Conservation (phyloP, 2,329 filamentous ascomycete species). For the Aspergillus uvarum region DNA sequence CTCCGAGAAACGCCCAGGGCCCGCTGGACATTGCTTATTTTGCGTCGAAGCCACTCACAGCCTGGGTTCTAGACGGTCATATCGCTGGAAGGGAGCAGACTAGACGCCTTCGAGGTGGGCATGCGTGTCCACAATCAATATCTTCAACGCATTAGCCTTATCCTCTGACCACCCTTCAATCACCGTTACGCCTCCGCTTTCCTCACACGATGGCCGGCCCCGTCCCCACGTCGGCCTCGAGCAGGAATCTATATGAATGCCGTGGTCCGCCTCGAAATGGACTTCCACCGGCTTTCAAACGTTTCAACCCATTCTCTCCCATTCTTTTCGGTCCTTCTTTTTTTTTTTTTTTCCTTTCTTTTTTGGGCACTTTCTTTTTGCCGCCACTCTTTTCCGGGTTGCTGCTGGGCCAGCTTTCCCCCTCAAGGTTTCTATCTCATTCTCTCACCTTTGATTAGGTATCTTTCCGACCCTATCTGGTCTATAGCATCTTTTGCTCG, state of each 20-base stretch:
- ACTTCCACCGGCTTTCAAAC: not conserved
- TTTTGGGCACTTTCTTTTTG: conserved; percentile 3
- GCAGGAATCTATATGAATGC: conserved; percentile 14
- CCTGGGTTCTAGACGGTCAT: conserved; percentile 2
- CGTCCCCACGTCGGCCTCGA: not conserved
- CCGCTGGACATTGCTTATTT: conserved; percentile 15
- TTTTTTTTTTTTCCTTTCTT: conserved; percentile 2
- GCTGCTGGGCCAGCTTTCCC: conserved; percentile 18
- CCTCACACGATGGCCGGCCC: not conserved
- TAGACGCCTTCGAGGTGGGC: not conserved
- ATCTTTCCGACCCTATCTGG: not conserved
- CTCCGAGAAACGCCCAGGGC: conserved; percentile 5
- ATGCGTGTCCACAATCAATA: conserved; percentile 16
- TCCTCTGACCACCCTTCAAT: conserved; percentile 12
- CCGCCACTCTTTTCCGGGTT: conserved; percentile 16
- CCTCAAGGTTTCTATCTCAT: conserved; percentile 7
- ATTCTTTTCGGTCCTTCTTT: conserved; percentile 8
- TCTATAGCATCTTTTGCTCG: conserved; percentile 6
- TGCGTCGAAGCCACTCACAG: conserved; percentile 6
- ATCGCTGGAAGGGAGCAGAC: not conserved
- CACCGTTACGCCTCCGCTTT: conserved; percentile 1
- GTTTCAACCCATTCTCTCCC: conserved; percentile 6
- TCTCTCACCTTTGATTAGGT: conserved; percentile 5
- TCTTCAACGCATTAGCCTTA: conserved; percentile 16
- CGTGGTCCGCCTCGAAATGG: conserved; percentile 2